Base-by-base conservation (phyloP, 2,329 filamentous ascomycete species). In the Oidium heveae region DNA sequence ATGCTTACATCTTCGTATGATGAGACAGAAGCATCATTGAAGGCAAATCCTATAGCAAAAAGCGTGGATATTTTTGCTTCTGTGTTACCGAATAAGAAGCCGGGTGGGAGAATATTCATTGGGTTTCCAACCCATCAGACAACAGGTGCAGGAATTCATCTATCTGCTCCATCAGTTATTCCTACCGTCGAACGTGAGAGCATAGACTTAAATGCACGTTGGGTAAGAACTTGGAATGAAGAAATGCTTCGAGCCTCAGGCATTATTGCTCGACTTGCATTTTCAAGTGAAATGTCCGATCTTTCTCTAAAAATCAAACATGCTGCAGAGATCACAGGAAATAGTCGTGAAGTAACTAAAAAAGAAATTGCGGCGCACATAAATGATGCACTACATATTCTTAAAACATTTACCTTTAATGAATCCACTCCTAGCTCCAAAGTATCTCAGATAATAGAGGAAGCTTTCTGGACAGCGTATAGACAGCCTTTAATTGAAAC, bases 101-200 rank as follows among this genome's bases (percentile, higher is more conserved):
- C 76, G 0, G 77, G 78, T 9, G 91, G 91, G 7, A 81, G 86
- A 54, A 84, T 98, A 55, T 98, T 96, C 63, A 98, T 98, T 63
- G 91, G 91, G 0, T 98, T 98, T 64, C 89, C 91, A 2, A 98
- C 91, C 1, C 88, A 89, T 61, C 91, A 98, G 69, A 98, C 91
- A 0, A 98, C 93, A 0, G 91, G 89, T 55, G 80, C 89, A 32
- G 84, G 89, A 16, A 84, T 93, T 65, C 91, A 98, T 66, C 84
- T 98, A 33, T 96, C 89, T 13, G 91, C 91, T 0, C 91, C 88
- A 0, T 95, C 89, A 0, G 81, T 98, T 15, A 98, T 98, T 56
- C 91, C 91, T 0, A 98, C 91, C 0, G 93, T 98, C 2, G 91
- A 98, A 67, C 80, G 91, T 64, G 91, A 98, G 65, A 91, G 86